A percentile compares a stretch with the other conserved stretches of the same genome.
Conservation (phyloP, 2,329 filamentous ascomycete species). For the Stromatinia cepivora region DNA sequence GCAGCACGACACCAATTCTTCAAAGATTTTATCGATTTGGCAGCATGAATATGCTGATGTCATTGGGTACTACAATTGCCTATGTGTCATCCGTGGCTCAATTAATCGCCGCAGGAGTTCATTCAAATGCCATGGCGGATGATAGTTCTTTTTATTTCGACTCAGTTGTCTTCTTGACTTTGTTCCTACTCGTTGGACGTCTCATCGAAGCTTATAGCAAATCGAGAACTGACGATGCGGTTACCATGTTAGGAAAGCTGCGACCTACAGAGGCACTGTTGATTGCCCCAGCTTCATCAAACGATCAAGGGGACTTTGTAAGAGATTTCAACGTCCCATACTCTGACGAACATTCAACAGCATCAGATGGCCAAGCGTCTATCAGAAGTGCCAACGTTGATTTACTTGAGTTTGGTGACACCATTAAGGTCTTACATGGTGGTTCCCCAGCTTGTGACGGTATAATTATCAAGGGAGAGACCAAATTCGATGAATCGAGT, state of each 20-base stretch:
- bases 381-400: constrained; percentile 47
- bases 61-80: constrained; percentile 81
- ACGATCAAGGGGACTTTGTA: constrained; percentile 16
- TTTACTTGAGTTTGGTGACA: constrained; percentile 68
- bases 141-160: constrained; percentile 76
- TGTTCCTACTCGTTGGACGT: constrained; percentile 77
- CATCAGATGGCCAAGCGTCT: constrained; percentile 20
- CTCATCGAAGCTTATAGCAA: constrained; percentile 89
- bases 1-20: constrained; percentile 70
- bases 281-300: constrained; percentile 48
- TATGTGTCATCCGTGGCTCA: constrained; percentile 81
- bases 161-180: constrained; percentile 85
- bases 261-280: constrained; percentile 75
- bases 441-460: constrained; percentile 85
- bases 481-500: constrained; percentile 84
- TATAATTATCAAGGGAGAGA: constrained; percentile 59
- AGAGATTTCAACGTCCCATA: constrained; percentile 54
- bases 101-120: constrained; percentile 63
- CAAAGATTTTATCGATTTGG: constrained; percentile 88
- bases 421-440: constrained; percentile 74
- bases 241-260: constrained; percentile 75
- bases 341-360: constrained; percentile 17
- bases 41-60: constrained; percentile 95
- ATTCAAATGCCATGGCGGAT: constrained; percentile 43
- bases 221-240: constrained; percentile 82